Percentiles rank a stretch among this genome's conserved stretches.
phyloP scores from a whole-genome alignment of 2,329 filamentous ascomycete genomes.

The Phialophora tarda region DNA sequence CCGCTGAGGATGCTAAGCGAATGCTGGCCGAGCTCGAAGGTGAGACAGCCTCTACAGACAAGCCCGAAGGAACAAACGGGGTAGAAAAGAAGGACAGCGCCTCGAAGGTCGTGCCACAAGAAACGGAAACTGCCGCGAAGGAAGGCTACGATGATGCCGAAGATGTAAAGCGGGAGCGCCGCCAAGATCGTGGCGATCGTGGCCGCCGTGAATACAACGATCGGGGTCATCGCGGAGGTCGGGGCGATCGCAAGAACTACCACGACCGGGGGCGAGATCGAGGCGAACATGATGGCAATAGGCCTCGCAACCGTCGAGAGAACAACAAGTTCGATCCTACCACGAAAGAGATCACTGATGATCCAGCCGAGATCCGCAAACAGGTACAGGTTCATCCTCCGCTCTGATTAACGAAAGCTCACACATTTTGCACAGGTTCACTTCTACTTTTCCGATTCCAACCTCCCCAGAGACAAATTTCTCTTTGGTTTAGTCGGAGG shows the following conservation, averaged over 20 bases:
- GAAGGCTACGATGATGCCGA: slow-evolving; percentile 21
- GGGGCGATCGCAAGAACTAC: slow-evolving; percentile 16
- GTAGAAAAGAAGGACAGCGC: slow-evolving; percentile 40
- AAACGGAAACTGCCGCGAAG: slow-evolving; percentile 36
- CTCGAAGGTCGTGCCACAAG: slow-evolving; percentile 46
- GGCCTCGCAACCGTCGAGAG: slow-evolving; percentile 49
- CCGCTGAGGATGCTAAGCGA: slow-evolving; percentile 55
- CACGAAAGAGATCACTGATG: slow-evolving; percentile 70
- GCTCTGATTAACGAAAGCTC: neutral
- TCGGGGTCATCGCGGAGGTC: slow-evolving; percentile 18
- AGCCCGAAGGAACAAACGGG: slow-evolving; percentile 26
- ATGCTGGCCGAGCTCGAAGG: slow-evolving; percentile 54
- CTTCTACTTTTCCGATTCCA: slow-evolving; percentile 94
- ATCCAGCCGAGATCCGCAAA: slow-evolving; percentile 79
- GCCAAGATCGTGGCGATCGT: slow-evolving; percentile 30
- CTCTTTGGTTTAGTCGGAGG: slow-evolving; percentile 80
- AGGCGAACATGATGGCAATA: slow-evolving; percentile 44
- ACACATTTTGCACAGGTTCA: slow-evolving; percentile 67
- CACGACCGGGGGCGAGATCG: slow-evolving; percentile 15
- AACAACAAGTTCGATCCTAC: slow-evolving; percentile 75
- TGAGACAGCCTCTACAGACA: slow-evolving; percentile 35
- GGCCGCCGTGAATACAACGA: slow-evolving; percentile 19
- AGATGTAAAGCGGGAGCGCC: slow-evolving; percentile 27
- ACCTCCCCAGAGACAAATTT: slow-evolving; percentile 86
- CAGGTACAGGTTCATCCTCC: slow-evolving; percentile 61